These are phyloP conservation scores for Vitis hybrid DNA, from an alignment of 177 flowering plant genomes.

Conservation along the genomic window DNA sequence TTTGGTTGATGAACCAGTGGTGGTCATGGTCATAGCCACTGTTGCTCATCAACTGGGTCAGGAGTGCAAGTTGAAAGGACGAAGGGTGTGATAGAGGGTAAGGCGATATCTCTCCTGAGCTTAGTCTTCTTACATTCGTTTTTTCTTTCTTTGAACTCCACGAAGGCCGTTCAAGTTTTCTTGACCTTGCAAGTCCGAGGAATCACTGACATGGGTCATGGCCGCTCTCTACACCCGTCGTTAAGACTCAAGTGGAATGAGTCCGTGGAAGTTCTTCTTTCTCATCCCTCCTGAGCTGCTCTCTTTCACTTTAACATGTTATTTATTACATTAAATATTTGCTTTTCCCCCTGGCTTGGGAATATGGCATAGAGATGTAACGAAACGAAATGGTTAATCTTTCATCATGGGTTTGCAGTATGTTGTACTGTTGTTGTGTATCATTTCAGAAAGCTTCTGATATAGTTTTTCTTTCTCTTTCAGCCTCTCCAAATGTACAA, in stretches of 20 bases:
- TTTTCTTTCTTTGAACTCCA: slow-evolving; percentile 5
- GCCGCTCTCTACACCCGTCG: slow-evolving; percentile 5
- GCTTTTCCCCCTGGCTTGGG: background rate
- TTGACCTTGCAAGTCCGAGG: slow-evolving; percentile 70
- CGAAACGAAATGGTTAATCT: too few relatives aligned
- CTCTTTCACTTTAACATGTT: background rate
- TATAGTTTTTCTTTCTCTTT: too few relatives aligned
- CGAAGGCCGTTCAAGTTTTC: slow-evolving; percentile 26
- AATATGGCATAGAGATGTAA: too few relatives aligned
- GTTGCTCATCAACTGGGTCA: slow-evolving; percentile 1
- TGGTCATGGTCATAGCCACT: background rate
- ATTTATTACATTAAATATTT: background rate
- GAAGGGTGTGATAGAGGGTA: background rate
- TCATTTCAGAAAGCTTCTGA: too few relatives aligned
- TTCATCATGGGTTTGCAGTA: too few relatives aligned
- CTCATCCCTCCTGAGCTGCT: slow-evolving; percentile 47
- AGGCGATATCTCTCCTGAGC: slow-evolving; percentile 66
- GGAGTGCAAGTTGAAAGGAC: background rate
- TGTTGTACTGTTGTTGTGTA: too few relatives aligned
- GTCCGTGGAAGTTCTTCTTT: slow-evolving; percentile 12
- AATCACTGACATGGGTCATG: background rate
- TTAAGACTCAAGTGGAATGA: too few relatives aligned
- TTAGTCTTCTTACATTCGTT: slow-evolving; percentile 24
- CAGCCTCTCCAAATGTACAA: too few relatives aligned
- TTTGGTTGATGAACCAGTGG: background rate